A percentile compares a stretch with the other conserved stretches of the same genome.
Conservation (phyloP, 2,329 filamentous ascomycete species). For the Exserohilum turcica region DNA sequence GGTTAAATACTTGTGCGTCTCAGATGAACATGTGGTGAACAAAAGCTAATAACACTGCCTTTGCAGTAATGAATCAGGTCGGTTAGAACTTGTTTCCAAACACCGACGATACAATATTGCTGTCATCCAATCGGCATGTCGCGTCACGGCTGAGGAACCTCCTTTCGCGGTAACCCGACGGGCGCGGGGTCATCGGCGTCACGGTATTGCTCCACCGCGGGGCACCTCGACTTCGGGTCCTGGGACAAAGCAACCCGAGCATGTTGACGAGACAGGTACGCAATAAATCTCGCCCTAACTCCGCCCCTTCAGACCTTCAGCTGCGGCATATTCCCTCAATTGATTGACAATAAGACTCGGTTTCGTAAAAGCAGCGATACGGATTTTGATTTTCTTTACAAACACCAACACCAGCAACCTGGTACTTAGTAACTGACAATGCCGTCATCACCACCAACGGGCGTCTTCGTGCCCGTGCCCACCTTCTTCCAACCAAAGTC, state of each 20-base stretch:
- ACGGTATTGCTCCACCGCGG: slow-evolving; percentile 14
- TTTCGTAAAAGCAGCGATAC: not conserved
- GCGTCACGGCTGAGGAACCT: not conserved
- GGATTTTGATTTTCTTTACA: no score
- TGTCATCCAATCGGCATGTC: slow-evolving; percentile 2
- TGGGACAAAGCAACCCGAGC: slow-evolving; percentile 36
- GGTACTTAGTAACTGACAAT: no score
- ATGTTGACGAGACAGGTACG: slow-evolving; percentile 13
- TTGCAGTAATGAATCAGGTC: no score
- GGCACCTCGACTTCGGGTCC: slow-evolving; percentile 31
- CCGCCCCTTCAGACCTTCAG: not conserved
- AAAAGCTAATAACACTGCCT: no score
- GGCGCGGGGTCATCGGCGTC: slow-evolving; percentile 37
- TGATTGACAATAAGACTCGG: not conserved
- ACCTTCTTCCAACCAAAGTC: slow-evolving; percentile 65
- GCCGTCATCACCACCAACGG: slow-evolving; percentile 41
- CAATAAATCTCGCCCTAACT: slow-evolving; percentile 2
- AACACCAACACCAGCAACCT: no score
- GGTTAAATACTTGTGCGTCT: no score
- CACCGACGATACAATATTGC: not conserved
- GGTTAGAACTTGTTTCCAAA: not conserved
- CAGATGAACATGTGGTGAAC: no score
- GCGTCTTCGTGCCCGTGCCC: slow-evolving; percentile 56
- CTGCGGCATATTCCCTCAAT: not conserved
- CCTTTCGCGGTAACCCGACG: slow-evolving; percentile 23